phyloP scores from a whole-genome alignment of 1,284 basidiomycete species.

The Moniliella sp. region DNA sequence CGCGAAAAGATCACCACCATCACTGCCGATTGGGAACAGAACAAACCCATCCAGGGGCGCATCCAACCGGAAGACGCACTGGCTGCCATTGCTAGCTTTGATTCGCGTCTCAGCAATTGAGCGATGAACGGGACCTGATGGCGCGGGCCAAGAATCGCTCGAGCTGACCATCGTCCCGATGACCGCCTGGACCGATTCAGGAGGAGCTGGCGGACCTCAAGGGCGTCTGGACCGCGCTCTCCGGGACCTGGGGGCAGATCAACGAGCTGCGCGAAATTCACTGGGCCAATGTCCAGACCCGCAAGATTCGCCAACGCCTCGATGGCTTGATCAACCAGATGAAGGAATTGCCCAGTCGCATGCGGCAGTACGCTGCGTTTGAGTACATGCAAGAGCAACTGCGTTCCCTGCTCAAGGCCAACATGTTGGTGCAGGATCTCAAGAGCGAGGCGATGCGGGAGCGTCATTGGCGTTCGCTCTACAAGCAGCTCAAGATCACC shows the following conservation, averaged over 20 bases:
- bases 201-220: conserved; percentile 90
- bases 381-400: conserved; percentile 89
- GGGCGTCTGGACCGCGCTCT: conserved; percentile 92
- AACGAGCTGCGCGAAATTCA: conserved; percentile 64
- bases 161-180: conserved; percentile 70
- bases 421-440: conserved; percentile 66
- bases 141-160: conserved; percentile 82
- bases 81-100: conserved; percentile 80
- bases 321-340: conserved; percentile 70
- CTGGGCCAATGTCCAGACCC: conserved; percentile 67
- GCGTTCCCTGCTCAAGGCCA: conserved; percentile 65
- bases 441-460: conserved; percentile 94
- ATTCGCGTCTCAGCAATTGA: conserved; percentile 67
- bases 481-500: conserved; percentile 54
- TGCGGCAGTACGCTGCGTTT: conserved; percentile 96
- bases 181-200: conserved; percentile 76
- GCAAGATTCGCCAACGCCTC: conserved; percentile 80
- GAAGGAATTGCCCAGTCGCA: conserved; percentile 92
- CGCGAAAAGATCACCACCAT: conserved; percentile 54
- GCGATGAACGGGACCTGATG: conserved; percentile 80
- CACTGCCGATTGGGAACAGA: conserved; percentile 77
- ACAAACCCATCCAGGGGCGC: conserved; percentile 80
- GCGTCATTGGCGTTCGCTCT: conserved; percentile 90
- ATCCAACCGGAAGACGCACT: conserved; percentile 85
- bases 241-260: conserved; percentile 86